These are phyloP conservation scores for Clarireedia paspali DNA, from an alignment of 2,329 filamentous ascomycete species.

Conservation along the genomic window DNA sequence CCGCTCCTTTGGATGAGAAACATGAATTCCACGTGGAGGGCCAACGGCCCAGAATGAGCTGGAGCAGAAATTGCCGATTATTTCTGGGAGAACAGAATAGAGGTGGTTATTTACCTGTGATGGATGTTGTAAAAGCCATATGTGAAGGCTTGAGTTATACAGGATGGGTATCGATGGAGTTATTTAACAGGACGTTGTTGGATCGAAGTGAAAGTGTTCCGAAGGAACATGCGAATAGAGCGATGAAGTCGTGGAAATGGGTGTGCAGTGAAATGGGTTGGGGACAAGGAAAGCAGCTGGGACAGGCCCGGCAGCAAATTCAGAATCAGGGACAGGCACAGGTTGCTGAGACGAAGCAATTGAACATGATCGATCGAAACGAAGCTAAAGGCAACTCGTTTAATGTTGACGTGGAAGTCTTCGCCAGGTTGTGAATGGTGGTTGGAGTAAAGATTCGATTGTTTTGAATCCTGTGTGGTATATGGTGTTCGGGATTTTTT, in stretches of 20 bases:
- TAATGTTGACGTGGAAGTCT: not conserved
- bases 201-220: conserved; percentile 38
- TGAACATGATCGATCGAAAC: no score
- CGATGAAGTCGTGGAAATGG: conserved; percentile 38
- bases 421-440: not conserved
- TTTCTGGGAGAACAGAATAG: conserved; percentile 40
- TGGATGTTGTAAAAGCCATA: conserved; percentile 44
- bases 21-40: conserved; percentile 51
- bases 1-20: conserved; percentile 44
- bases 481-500: not conserved
- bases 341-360: not conserved
- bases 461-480: no score
- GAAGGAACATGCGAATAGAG: conserved; percentile 43
- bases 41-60: conserved; percentile 63
- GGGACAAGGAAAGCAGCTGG: not conserved
- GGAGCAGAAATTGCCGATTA: conserved; percentile 68
- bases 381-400: no score
- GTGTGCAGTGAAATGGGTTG: conserved; percentile 2
- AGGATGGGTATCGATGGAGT: conserved; percentile 52
- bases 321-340: no score
- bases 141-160: conserved; percentile 47
- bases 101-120: conserved; percentile 52
- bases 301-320: not conserved
- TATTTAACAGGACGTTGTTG: conserved; percentile 37
- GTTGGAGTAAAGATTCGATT: no score